phyloP scores from a whole-genome alignment of 768 basidiomycete species.

The Steccherinum ochraceum region DNA sequence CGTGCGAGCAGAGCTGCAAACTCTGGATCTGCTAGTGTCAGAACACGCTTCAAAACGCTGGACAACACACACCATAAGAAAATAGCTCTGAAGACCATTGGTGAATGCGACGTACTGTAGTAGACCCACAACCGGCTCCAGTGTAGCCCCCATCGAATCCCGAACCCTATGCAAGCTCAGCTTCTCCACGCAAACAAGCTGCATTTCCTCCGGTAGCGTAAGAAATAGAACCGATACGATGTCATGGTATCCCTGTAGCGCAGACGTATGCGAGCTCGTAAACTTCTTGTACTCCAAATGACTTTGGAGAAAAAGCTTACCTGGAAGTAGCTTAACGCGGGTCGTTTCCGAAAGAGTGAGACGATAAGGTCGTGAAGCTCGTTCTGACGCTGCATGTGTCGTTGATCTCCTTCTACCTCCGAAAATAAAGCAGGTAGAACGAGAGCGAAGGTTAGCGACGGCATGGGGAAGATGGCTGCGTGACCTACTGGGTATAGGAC shows the following conservation, averaged over 20 bases:
- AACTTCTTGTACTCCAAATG: not conserved
- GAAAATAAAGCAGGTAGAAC: too few species aligned
- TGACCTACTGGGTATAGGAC: constrained; percentile 86
- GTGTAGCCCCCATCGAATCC: constrained; percentile 81
- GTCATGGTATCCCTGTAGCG: constrained; percentile 80
- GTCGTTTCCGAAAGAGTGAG: constrained; percentile 64
- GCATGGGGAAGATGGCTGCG: constrained; percentile 4
- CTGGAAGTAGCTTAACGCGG: constrained; percentile 79
- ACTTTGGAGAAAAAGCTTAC: constrained; percentile 27
- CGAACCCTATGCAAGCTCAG: constrained; percentile 72
- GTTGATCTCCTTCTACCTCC: constrained; percentile 25
- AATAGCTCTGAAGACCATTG: not conserved
- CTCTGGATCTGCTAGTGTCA: constrained; percentile 63
- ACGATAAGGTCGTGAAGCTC: constrained; percentile 71
- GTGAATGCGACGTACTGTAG: constrained; percentile 42
- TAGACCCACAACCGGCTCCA: constrained; percentile 82
- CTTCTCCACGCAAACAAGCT: constrained; percentile 57
- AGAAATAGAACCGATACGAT: constrained; percentile 81
- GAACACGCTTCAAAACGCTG: constrained; percentile 70
- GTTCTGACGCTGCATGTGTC: constrained; percentile 46
- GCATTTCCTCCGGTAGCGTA: constrained; percentile 58
- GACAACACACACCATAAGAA: not conserved
- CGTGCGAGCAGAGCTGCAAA: constrained; percentile 67
- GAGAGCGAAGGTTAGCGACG: too few species aligned
- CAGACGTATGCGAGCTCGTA: not conserved